Evolutionary conservation across 495 filamentous ascomycete genomes (phyloP).

Genomic region (Trypethelium eluteriae): DNA sequence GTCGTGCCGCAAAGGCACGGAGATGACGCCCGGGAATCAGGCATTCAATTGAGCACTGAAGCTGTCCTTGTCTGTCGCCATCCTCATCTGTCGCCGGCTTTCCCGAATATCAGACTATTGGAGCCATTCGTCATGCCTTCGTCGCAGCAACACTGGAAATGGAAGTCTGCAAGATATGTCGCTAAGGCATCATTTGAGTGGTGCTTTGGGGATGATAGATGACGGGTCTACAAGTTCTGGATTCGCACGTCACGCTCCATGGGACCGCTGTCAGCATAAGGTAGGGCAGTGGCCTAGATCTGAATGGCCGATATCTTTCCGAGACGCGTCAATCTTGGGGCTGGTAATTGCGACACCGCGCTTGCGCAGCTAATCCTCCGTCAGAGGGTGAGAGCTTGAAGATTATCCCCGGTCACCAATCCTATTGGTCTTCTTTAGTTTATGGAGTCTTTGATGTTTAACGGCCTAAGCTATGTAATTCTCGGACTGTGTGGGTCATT

Average conservation of each 20-base stretch:
- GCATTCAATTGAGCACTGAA: neutral
- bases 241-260: neutral
- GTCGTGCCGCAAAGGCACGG: neutral
- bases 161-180: neutral
- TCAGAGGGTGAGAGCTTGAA: neutral
- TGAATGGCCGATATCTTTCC: neutral
- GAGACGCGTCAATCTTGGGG: neutral
- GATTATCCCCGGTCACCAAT: too few relatives aligned
- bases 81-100: too few relatives aligned
- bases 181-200: neutral
- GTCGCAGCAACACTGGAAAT: too few relatives aligned
- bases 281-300: neutral
- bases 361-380: neutral
- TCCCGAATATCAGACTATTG: too few relatives aligned
- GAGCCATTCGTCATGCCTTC: too few relatives aligned
- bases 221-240: neutral
- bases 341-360: neutral
- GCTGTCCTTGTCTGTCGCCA: neutral
- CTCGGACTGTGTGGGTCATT: too few relatives aligned
- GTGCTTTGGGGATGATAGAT: neutral
- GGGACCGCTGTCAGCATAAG: neutral
- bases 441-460: too few relatives aligned
- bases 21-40: neutral
- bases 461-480: too few relatives aligned
- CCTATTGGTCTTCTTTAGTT: too few relatives aligned